Conservation (phyloP, 2,329 filamentous ascomycete genomes). For the Epichloe coenophiala region DNA sequence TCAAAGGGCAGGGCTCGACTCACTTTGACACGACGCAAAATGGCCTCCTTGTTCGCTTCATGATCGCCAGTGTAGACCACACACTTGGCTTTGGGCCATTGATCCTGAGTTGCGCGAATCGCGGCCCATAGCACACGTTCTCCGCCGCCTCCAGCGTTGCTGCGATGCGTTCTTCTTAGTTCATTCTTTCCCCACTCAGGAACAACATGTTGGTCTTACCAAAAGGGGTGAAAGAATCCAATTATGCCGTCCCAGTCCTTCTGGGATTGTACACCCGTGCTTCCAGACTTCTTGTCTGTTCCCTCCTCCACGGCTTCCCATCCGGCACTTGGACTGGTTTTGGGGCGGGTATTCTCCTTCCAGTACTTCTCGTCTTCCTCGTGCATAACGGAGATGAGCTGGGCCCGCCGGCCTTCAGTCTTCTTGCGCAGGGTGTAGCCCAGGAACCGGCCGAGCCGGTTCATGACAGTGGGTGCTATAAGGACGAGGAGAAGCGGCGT, state of each 20-base stretch:
- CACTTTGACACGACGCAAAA: constrained; percentile 65
- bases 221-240: constrained; percentile 97
- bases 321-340: constrained; percentile 39
- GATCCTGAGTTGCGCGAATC: constrained; percentile 75
- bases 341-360: constrained; percentile 20
- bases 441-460: constrained; percentile 27
- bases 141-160: constrained; percentile 90
- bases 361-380: constrained; percentile 28
- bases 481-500: constrained; percentile 12
- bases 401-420: constrained; percentile 46
- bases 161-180: constrained; percentile 20
- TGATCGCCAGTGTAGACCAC: constrained; percentile 94
- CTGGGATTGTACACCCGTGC: constrained; percentile 21
- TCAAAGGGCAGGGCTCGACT: constrained; percentile 5
- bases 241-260: constrained; percentile 71
- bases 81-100: constrained; percentile 80
- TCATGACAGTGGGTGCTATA: constrained; percentile 13
- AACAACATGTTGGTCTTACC: constrained; percentile 37
- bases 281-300: constrained; percentile 30
- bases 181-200: neutral
- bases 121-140: constrained; percentile 95
- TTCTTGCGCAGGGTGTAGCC: constrained; percentile 51
- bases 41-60: constrained; percentile 66
- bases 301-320: constrained; percentile 60
- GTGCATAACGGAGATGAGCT: constrained; percentile 39